Base-by-base conservation (phyloP, 768 basidiomycete species). In the Paxillus ammoniavirescens region DNA sequence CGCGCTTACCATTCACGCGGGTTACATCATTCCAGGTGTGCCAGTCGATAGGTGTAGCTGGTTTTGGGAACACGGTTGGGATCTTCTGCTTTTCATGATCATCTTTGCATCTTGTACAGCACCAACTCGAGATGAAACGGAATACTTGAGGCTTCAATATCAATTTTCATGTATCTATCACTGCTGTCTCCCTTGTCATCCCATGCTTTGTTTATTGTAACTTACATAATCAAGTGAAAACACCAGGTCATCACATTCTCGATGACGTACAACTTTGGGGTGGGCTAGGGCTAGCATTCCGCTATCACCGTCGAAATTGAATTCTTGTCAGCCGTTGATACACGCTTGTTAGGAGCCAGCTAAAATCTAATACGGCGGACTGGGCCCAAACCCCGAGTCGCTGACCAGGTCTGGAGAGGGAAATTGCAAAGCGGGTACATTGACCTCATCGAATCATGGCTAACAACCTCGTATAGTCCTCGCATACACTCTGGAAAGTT, bases 401-500 rank as follows among this genome's bases (percentile, higher is more conserved):
- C 31, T 31, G 12, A 9, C 33, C 31, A 21, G 6, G n/a, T 26
- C 36, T 13, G 33, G 60, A 54, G 57, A 42, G 49, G 64, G 60
- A 57, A 62, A 37, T 47, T 21, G 18, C 7, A 38, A 33, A 28
- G 13, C 23, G 2, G 28, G 23, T 26, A 4, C 18, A 30, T 46
- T 33, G 36, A 13, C 5, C 44, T 58, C 42, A 57, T 60, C 49
- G 44, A 18, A 86, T 69, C 70, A 80, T 74, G 8, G 74, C 79
- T 41, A 97, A 72, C 65, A 98, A 86, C 43, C 94, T 80, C 63
- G 77, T 74, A 62, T 99, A 99, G 67, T 94, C 93, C 42, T 91
- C 85, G 42, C 77, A 75, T 10, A 98, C 93, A 54, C 77, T 86
- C 62, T 89, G 85, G 73, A 91, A 99, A 5, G 96, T 98, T 73